Evolutionary conservation across 140 eudicot species (phyloP), one percentile per base, ranked within the genome.

Genomic region (Oenanthe javanica): DNA sequence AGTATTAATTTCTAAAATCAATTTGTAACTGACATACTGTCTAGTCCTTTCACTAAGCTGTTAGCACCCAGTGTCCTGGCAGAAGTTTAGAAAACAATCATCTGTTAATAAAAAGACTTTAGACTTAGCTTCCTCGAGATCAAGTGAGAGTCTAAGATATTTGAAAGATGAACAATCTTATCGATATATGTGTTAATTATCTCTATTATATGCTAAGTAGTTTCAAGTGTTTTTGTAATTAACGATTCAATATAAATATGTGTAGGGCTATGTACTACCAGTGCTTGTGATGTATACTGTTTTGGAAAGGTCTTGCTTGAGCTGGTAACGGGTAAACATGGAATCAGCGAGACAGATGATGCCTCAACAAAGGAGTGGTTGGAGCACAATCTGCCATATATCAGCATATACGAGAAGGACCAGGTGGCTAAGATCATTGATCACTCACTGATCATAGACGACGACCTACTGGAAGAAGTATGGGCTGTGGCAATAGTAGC

Each of bases 401-500:
- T 93, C 85, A 87, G 83, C 74, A 87, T 88, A 75, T 82, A 89
- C 15, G 98, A 93, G 45, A 93, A 91, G 84, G 97, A 91, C 77
- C 80, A 83, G 57, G 80, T 91, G 51, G 81, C 87, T 27, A 93
- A 89, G 81, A 87, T 91, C 36, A 71, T 91, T 2, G 98, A 93
- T 79, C 92, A 77, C 76, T 89, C 97, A n/a, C 82, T 93, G 36
- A 86, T 93, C 25, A 76, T 93, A 72, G 98, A 93, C 6, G 98
- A 93, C 16, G 98, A 93, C 80, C 87, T 93, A 0, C 79, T 93
- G 23, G 97, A 93, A 73, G 98, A 93, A 69, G 95, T 91, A 40
- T 93, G 98, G 98, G 97, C 98, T 8, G 88, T 93, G 77, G 97
- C 98, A 31, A 89, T 93, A 10, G 93, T 93, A 52, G 98, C 98